Percentiles rank a stretch among this genome's conserved stretches.
Evolutionary conservation across 75 land plant genomes (phyloP).

Genomic region (Sequoia sempervirens): DNA sequence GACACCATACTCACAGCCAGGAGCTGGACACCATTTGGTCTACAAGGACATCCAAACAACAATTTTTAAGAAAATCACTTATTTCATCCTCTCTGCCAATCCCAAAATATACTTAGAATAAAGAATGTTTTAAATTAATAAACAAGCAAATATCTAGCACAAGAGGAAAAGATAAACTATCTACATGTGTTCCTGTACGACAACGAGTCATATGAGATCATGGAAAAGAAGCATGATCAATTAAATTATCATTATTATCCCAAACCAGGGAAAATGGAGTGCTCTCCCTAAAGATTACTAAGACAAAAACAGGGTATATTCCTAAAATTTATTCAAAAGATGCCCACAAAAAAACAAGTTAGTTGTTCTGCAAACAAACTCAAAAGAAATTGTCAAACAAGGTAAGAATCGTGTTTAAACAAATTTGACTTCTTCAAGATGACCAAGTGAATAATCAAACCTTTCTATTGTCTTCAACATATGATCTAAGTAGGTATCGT

Average conservation of each 20-base stretch:
- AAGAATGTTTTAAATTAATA: background rate
- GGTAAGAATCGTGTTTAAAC: background rate
- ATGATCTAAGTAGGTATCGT: slow-evolving; percentile 89
- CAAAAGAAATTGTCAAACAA: background rate
- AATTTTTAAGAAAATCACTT: background rate
- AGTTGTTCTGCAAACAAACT: background rate
- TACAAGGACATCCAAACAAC: slow-evolving; percentile 10
- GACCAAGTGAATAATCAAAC: slow-evolving; percentile 15
- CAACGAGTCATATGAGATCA: background rate
- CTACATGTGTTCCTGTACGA: background rate
- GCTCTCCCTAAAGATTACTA: background rate
- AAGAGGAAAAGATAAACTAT: background rate
- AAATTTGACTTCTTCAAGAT: slow-evolving; percentile 1
- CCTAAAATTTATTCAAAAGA: background rate
- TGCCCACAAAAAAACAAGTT: background rate
- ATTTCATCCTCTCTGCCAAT: background rate
- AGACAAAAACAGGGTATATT: background rate
- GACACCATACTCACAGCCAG: slow-evolving; percentile 94
- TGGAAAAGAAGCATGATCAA: background rate
- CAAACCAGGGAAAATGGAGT: background rate
- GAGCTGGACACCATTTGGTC: slow-evolving; percentile 99
- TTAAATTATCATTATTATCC: background rate
- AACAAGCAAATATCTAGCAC: background rate
- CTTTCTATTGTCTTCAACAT: slow-evolving; percentile 83
- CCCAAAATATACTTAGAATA: background rate